Evolutionary conservation across 352 stramenopile genomes (phyloP).

Genomic region (Pythium aristosporum): DNA sequence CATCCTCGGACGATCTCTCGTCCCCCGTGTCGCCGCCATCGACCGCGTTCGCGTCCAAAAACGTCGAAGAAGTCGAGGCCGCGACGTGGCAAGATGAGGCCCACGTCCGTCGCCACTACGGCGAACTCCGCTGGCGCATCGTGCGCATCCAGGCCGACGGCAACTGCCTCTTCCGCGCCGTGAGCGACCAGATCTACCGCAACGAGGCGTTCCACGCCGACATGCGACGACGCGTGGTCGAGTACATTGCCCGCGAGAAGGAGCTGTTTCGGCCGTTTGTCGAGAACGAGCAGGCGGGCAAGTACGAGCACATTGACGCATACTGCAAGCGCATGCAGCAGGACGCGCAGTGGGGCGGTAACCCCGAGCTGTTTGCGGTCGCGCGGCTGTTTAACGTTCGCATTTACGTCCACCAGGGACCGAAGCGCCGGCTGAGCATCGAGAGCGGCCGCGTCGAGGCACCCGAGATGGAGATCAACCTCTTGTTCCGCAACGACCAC

Average conservation of each 20-base stretch:
- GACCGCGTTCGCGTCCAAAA: constrained; percentile 1
- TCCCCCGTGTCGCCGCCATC: constrained; percentile 13
- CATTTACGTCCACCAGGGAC: constrained; percentile 74
- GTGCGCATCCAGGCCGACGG: constrained; percentile 63
- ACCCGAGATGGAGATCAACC: constrained; percentile 47
- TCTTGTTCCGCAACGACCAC: constrained; percentile 75
- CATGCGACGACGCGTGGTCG: constrained; percentile 66
- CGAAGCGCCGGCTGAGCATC: constrained; percentile 52
- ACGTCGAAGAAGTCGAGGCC: constrained; percentile 22
- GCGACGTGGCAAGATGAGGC: constrained; percentile 30
- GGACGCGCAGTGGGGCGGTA: constrained; percentile 77
- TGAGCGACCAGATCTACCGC: constrained; percentile 73
- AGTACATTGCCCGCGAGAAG: constrained; percentile 63
- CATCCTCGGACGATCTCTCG: constrained; percentile 19
- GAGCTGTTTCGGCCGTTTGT: constrained; percentile 82
- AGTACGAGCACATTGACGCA: constrained; percentile 36
- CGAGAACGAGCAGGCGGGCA: constrained; percentile 78
- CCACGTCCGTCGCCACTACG: constrained; percentile 25
- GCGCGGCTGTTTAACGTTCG: constrained; percentile 74
- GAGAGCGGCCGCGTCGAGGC: constrained; percentile 45
- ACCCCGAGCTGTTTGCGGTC: constrained; percentile 74
- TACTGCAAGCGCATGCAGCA: constrained; percentile 77
- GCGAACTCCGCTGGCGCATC: constrained; percentile 20
- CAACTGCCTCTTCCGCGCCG: constrained; percentile 80
- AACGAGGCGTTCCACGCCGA: constrained; percentile 61